phyloP scores from a whole-genome alignment of 768 basidiomycete genomes.

The Cystobasidiopsis lactophilus region DNA sequence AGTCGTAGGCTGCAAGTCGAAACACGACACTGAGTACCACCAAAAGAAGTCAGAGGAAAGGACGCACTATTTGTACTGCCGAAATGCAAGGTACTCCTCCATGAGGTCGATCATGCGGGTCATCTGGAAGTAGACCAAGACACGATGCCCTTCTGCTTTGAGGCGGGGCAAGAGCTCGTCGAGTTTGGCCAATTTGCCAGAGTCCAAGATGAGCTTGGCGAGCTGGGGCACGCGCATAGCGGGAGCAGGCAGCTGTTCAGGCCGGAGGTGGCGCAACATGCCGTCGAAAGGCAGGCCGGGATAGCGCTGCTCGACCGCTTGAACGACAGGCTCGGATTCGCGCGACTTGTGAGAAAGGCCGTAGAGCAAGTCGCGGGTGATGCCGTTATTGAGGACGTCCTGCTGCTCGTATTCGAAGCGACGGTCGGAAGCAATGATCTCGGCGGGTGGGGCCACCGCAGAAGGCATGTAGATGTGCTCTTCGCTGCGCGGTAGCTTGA shows the following conservation, averaged over 20 bases:
- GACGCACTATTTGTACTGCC: slow-evolving; percentile 32
- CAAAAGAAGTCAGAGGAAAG: neutral
- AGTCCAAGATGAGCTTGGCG: slow-evolving; percentile 84
- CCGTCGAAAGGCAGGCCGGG: slow-evolving; percentile 47
- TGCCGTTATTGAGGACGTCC: slow-evolving; percentile 40
- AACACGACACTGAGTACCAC: no score
- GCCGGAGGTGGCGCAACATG: slow-evolving; percentile 41
- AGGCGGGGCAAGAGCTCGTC: slow-evolving; percentile 77
- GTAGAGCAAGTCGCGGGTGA: slow-evolving; percentile 55
- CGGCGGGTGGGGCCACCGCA: slow-evolving; percentile 62
- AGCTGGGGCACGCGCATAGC: slow-evolving; percentile 84
- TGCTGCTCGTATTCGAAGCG: slow-evolving; percentile 51
- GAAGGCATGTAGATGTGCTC: slow-evolving; percentile 71
- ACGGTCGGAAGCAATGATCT: slow-evolving; percentile 46
- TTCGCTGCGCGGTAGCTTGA: slow-evolving; percentile 55
- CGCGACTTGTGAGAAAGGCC: slow-evolving; percentile 50
- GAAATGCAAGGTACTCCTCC: slow-evolving; percentile 92
- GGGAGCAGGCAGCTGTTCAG: slow-evolving; percentile 52
- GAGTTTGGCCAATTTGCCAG: slow-evolving; percentile 78
- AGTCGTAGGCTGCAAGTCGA: slow-evolving; percentile 15
- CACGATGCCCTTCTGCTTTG: slow-evolving; percentile 77
- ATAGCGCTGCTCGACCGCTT: slow-evolving; percentile 31
- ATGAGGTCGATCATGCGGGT: slow-evolving; percentile 98
- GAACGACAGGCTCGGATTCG: slow-evolving; percentile 37
- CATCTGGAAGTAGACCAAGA: slow-evolving; percentile 98